Evolutionary conservation across 805 yeast genomes (phyloP).

Genomic region (Schwanniomyces yamadae): DNA sequence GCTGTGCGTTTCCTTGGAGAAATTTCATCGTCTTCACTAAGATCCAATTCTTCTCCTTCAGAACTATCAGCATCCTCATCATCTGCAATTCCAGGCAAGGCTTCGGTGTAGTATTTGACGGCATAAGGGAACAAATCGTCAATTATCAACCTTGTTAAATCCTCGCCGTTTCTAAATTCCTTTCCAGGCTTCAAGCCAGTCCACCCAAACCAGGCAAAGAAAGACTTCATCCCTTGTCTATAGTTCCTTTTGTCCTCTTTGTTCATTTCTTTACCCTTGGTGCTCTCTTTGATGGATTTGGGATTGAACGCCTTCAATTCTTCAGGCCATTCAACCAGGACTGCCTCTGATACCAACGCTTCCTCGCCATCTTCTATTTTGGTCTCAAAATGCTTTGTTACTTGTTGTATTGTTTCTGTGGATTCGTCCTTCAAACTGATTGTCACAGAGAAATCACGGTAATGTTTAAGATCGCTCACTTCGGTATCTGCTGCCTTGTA

Average conservation of each 20-base stretch:
- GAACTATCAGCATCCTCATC: slow-evolving; percentile 36
- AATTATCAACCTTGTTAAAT: slow-evolving; percentile 64
- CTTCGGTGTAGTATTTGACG: slow-evolving; percentile 75
- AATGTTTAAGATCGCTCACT: slow-evolving; percentile 29
- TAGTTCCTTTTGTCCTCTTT: slow-evolving; percentile 58
- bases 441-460: slow-evolving; percentile 59
- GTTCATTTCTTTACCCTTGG: slow-evolving; percentile 35
- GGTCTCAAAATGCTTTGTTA: slow-evolving; percentile 59
- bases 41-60: slow-evolving; percentile 52
- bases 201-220: slow-evolving; percentile 87
- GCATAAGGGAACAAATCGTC: slow-evolving; percentile 88
- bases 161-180: slow-evolving; percentile 78
- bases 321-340: slow-evolving; percentile 66
- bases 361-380: slow-evolving; percentile 55
- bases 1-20: background rate
- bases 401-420: slow-evolving; percentile 49
- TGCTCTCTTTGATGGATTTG: slow-evolving; percentile 38
- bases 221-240: slow-evolving; percentile 73
- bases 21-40: slow-evolving; percentile 50
- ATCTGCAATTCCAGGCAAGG: slow-evolving; percentile 60
- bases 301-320: slow-evolving; percentile 61
- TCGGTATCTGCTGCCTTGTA: slow-evolving; percentile 41
- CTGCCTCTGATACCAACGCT: slow-evolving; percentile 52
- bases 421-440: slow-evolving; percentile 51
- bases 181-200: slow-evolving; percentile 76